phyloP scores from a whole-genome alignment of 2,329 filamentous ascomycete genomes.

The Trichoderma asperellum region DNA sequence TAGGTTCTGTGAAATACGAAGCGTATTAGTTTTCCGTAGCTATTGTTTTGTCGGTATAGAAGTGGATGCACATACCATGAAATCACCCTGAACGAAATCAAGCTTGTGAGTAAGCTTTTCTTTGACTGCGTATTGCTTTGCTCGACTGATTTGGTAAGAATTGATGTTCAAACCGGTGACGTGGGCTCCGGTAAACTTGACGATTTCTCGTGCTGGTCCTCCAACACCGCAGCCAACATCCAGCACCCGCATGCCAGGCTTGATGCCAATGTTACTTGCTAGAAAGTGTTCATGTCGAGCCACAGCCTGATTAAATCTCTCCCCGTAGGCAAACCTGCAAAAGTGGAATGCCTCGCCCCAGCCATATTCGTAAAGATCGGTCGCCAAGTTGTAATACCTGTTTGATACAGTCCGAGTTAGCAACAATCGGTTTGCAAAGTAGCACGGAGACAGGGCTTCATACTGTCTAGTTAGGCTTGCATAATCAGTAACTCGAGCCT shows the following conservation, averaged over 20 bases:
- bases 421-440: background rate
- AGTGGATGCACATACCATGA: conserved; percentile 67
- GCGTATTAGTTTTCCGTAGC: conserved; percentile 30
- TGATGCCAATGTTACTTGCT: conserved; percentile 83
- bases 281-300: conserved; percentile 98
- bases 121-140: conserved; percentile 80
- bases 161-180: conserved; percentile 97
- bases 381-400: conserved; percentile 96
- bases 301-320: conserved; percentile 88
- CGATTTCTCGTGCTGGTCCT: conserved; percentile 92
- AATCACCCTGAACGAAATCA: conserved; percentile 90
- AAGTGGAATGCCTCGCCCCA: conserved; percentile 98
- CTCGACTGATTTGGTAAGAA: conserved; percentile 96
- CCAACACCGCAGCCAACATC: conserved; percentile 98
- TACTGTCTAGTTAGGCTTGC: conserved; percentile 27
- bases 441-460: background rate
- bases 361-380: conserved; percentile 93
- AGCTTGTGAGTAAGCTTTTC: conserved; percentile 81
- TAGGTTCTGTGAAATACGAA: conserved; percentile 70
- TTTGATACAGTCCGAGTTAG: conserved; percentile 30
- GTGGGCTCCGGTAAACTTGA: conserved; percentile 90
- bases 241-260: conserved; percentile 84
- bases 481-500: conserved; percentile 28
- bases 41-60: background rate
- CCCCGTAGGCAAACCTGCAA: conserved; percentile 85